These are phyloP conservation scores for Pelargonium australe DNA, from an alignment of 441 rosid species.

Conservation along the genomic window DNA sequence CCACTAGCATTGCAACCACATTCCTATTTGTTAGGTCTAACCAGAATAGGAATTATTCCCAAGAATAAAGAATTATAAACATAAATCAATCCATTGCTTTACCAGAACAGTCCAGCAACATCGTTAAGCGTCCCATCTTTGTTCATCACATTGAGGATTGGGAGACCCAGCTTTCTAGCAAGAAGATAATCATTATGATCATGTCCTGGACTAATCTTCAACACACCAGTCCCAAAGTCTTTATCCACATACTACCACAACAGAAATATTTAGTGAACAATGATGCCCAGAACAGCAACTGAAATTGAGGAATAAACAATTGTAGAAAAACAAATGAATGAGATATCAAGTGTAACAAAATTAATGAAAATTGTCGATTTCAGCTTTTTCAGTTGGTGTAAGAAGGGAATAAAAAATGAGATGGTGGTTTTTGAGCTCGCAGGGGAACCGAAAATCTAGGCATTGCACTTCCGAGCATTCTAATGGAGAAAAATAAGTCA, in stretches of 20 bases:
- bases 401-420: constrained; percentile 6
- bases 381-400: not conserved
- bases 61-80: constrained; percentile 16
- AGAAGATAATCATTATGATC: constrained; percentile 96
- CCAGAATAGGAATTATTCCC: constrained; percentile 14
- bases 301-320: constrained; percentile 8
- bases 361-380: not conserved
- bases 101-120: constrained; percentile 90
- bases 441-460: not conserved
- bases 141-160: constrained; percentile 93
- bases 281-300: constrained; percentile 9
- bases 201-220: constrained; percentile 99
- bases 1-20: constrained; percentile 46
- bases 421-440: not conserved
- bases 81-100: constrained; percentile 22
- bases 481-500: not conserved
- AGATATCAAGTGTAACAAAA: constrained; percentile 4
- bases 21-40: constrained; percentile 21
- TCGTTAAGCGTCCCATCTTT: constrained; percentile 94
- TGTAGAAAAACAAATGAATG: constrained; percentile 3
- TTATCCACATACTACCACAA: constrained; percentile 82
- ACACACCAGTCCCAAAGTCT: constrained; percentile 97
- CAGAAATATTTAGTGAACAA: constrained; percentile 20
- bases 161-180: constrained; percentile 95
- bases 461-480: not conserved